Conservation (phyloP, 2,329 filamentous ascomycete genomes). For the Talaromyces pinophilus region DNA sequence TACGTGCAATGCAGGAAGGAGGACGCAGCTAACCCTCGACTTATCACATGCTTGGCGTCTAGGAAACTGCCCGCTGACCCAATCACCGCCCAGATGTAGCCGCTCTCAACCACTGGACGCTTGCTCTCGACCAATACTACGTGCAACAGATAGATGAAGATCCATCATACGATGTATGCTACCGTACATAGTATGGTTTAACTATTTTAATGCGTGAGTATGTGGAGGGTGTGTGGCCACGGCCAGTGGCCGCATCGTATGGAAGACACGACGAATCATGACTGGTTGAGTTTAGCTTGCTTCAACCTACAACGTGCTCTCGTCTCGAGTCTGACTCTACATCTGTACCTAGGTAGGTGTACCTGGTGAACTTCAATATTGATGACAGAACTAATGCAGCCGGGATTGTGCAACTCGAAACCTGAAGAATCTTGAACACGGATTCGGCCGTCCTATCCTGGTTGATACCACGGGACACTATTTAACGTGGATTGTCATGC, state of each 20-base stretch:
- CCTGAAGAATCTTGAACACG: not conserved
- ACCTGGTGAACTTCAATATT: not conserved
- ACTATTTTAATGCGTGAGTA: no score
- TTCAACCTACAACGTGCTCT: not conserved
- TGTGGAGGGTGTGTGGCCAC: not conserved
- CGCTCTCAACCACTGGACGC: constrained; percentile 3
- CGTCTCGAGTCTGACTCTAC: not conserved
- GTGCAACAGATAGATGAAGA: constrained; percentile 11
- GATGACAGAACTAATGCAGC: not conserved
- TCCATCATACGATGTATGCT: not conserved
- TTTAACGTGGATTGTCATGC: not conserved
- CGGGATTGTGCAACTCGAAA: not conserved
- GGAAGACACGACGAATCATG: not conserved
- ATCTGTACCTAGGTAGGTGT: not conserved
- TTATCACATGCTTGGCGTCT: constrained; percentile 11
- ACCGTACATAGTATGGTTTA: not conserved
- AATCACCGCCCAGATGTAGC: constrained; percentile 8
- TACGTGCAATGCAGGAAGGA: constrained; percentile 5
- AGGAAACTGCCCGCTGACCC: not conserved
- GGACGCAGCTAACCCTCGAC: constrained; percentile 11
- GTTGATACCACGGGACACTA: not conserved
- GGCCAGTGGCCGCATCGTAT: not conserved
- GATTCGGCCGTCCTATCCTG: not conserved
- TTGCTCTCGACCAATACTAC: constrained; percentile 1
- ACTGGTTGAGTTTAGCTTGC: not conserved